Base-by-base conservation (phyloP, 2,329 filamentous ascomycete genomes). In the Colletotrichum eremochloae region DNA sequence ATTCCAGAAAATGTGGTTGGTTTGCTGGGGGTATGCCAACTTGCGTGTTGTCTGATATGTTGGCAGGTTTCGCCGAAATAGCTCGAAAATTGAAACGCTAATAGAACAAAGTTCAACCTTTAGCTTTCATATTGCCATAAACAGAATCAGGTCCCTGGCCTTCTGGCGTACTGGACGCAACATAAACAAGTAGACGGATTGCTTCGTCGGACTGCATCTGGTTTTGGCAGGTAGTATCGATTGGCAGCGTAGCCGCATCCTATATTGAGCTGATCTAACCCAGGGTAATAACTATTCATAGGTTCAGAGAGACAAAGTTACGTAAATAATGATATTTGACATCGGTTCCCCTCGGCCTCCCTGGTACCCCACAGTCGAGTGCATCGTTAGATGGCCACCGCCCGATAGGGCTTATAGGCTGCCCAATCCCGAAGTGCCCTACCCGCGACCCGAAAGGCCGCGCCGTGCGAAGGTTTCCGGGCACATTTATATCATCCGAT, bases 121-220 rank as follows among this genome's bases (percentile, higher is more conserved):
- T 8, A 38, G 11, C 55, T 24, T 20, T 14, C 6, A 4, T 1
- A 3, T 57, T 24, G 63, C 33, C 20, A 1, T 31, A 11, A 36
- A 40, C 15, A 36, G 31, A 7, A n/a, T 12, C 38, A 36, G 11
- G 3, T n/a, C 3, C 11, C 9, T 12, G 15, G 46, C 65, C 65
- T 64, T 58, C 65, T 9, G 65, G 20, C 2, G 52, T 20, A 1
- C 63, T 18, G 2, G 68, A 64, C 7, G 69, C 58, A 58, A 52
- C 42, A 33, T 44, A 63, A 15, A 60, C 82, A 12, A 75, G 79
- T 9, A 75, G 65, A 64, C 74, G 77, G 2, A 79, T 69, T 2
- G 84, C 76, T 1, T 81, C 81, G 1, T 82, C 83, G 50, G 77
- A 76, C 56, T 78, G 75, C 7, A 0, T 80, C 3, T 74, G 64